A percentile compares a stretch with the other conserved stretches of the same genome.
Evolutionary conservation across 2,329 filamentous ascomycete species (phyloP).

Genomic region (Alternaria arbusti): DNA sequence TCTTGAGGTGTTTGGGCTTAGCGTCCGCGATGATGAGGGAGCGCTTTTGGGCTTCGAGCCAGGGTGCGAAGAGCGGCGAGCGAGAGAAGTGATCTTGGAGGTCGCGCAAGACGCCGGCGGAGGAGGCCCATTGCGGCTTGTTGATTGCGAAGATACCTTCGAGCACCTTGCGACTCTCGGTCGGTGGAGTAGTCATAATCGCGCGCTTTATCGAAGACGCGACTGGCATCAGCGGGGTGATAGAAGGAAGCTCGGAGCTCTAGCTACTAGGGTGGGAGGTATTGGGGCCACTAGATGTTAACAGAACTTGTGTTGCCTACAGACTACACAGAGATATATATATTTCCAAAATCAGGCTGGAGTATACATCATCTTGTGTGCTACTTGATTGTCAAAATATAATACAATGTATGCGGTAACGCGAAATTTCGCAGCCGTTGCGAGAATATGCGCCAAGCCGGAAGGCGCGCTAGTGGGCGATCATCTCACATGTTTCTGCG

Average conservation of each 20-base stretch:
- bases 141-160: slow-evolving; percentile 81
- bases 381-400: neutral
- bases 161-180: slow-evolving; percentile 55
- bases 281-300: neutral
- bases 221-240: slow-evolving; percentile 29
- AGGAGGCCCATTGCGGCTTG: slow-evolving; percentile 86
- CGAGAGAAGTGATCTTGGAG: slow-evolving; percentile 84
- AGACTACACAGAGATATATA: neutral
- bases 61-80: slow-evolving; percentile 78
- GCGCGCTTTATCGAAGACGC: slow-evolving; percentile 19
- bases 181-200: slow-evolving; percentile 33
- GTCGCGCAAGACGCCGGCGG: slow-evolving; percentile 88
- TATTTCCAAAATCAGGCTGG: neutral
- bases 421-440: slow-evolving; percentile 15
- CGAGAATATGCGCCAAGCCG: slow-evolving; percentile 7
- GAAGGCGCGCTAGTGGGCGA: slow-evolving; percentile 21
- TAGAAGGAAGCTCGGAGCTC: neutral
- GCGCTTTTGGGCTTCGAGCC: slow-evolving; percentile 70
- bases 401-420: neutral
- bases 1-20: slow-evolving; percentile 62
- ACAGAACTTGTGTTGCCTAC: neutral
- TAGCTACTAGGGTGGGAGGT: neutral
- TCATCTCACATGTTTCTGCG: slow-evolving; percentile 20
- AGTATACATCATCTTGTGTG: neutral
- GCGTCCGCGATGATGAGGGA: slow-evolving; percentile 61